A percentile compares a stretch with the other conserved stretches of the same genome.
These are phyloP conservation scores for Suillus lakei DNA, from an alignment of 768 basidiomycete genomes.

Conservation along the genomic window DNA sequence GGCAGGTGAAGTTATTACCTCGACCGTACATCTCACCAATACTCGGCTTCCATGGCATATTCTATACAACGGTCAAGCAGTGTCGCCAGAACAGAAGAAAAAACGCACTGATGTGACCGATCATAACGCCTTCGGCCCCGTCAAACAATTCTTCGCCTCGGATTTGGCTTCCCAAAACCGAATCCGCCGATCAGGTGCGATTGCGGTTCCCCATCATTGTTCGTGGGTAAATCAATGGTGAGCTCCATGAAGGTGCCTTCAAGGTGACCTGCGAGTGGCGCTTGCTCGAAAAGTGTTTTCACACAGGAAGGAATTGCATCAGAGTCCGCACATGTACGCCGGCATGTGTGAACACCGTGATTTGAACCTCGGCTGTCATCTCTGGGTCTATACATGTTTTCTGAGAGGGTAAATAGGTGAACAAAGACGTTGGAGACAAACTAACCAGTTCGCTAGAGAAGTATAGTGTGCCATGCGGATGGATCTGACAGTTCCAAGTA, in stretches of 20 bases:
- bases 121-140: background rate
- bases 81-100: background rate
- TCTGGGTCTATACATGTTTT: background rate
- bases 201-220: background rate
- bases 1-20: background rate
- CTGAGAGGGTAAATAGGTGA: background rate
- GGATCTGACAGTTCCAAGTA: background rate
- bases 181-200: background rate
- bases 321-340: background rate
- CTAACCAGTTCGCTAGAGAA: background rate
- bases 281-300: background rate
- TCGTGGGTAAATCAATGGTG: background rate
- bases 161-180: background rate
- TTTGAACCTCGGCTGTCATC: background rate
- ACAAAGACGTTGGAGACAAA: background rate
- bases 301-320: background rate
- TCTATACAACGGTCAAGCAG: background rate
- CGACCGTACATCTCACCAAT: background rate
- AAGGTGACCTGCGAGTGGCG: background rate
- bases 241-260: background rate
- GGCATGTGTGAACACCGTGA: background rate
- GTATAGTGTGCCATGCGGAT: background rate
- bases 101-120: background rate
- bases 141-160: background rate
- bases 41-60: constrained; percentile 3